Evolutionary conservation across 306 rosid species (phyloP).

Genomic region (Trichosanthes truncata): DNA sequence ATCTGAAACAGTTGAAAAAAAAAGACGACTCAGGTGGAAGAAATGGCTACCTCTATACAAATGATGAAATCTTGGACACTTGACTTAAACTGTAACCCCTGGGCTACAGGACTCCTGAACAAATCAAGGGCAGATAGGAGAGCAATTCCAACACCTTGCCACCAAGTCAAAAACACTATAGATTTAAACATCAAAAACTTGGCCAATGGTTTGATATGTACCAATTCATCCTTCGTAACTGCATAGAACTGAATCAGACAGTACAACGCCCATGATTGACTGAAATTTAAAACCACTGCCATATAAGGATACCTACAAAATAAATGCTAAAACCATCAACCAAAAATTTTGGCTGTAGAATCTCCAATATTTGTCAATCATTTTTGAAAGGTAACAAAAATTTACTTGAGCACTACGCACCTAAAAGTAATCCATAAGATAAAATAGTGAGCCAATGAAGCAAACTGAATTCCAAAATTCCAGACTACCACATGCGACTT

Average conservation of each 20-base stretch:
- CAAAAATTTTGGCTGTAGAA: neutral
- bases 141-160: slow-evolving; percentile 99
- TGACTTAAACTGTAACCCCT: slow-evolving; percentile 80
- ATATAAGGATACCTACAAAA: slow-evolving; percentile 81
- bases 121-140: slow-evolving; percentile 67
- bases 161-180: slow-evolving; percentile 97
- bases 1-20: slow-evolving; percentile 7
- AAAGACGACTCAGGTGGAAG: neutral
- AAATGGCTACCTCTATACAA: slow-evolving; percentile 78
- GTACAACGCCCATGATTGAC: slow-evolving; percentile 98
- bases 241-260: slow-evolving; percentile 94
- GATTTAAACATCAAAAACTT: slow-evolving; percentile 94
- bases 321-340: neutral
- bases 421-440: neutral
- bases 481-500: neutral
- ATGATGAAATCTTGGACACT: slow-evolving; percentile 97
- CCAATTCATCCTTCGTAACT: slow-evolving; percentile 78
- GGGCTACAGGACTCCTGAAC: slow-evolving; percentile 90
- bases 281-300: slow-evolving; percentile 93
- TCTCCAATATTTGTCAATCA: neutral
- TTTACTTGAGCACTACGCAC: neutral
- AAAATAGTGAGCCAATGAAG: neutral
- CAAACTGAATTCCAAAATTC: neutral
- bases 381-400: neutral
- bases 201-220: slow-evolving; percentile 88